Conservation (phyloP, 345 rosid genomes). For the Zanthoxylum bungeanum region DNA sequence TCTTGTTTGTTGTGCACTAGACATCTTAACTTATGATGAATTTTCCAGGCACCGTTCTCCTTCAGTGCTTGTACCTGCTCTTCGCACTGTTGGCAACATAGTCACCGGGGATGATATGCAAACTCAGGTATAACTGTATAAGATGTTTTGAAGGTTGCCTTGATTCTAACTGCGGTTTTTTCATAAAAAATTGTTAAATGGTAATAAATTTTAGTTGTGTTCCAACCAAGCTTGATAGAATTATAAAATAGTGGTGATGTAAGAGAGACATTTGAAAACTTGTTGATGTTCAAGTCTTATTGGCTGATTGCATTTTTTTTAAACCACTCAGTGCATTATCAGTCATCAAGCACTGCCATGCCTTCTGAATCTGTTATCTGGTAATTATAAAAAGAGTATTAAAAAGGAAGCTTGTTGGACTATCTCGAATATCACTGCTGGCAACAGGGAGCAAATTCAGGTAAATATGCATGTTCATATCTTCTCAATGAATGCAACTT, state of each 20-base stretch:
- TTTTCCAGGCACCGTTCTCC: slow-evolving; percentile 68
- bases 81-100: slow-evolving; percentile 83
- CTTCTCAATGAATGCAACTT: neutral
- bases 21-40: neutral
- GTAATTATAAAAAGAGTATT: slow-evolving; percentile 69
- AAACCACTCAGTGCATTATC: slow-evolving; percentile 45
- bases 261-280: neutral
- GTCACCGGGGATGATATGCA: slow-evolving; percentile 80
- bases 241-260: neutral
- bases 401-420: slow-evolving; percentile 97
- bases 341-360: slow-evolving; percentile 63
- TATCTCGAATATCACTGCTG: slow-evolving; percentile 86
- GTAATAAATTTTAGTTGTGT: neutral
- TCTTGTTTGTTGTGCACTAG: neutral
- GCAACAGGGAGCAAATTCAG: slow-evolving; percentile 70
- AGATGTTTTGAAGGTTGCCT: neutral
- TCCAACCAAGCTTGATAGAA: neutral
- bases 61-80: slow-evolving; percentile 79
- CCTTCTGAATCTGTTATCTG: slow-evolving; percentile 53
- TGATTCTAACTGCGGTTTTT: neutral
- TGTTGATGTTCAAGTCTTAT: neutral
- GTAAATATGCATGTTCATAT: slow-evolving; percentile 18
- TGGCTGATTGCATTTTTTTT: neutral
- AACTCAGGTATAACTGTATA: slow-evolving; percentile 84
- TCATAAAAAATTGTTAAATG: neutral